Percentiles rank a stretch among this genome's conserved stretches.
Evolutionary conservation across 495 filamentous ascomycete genomes (phyloP).

Genomic region (Daldinia grandis): DNA sequence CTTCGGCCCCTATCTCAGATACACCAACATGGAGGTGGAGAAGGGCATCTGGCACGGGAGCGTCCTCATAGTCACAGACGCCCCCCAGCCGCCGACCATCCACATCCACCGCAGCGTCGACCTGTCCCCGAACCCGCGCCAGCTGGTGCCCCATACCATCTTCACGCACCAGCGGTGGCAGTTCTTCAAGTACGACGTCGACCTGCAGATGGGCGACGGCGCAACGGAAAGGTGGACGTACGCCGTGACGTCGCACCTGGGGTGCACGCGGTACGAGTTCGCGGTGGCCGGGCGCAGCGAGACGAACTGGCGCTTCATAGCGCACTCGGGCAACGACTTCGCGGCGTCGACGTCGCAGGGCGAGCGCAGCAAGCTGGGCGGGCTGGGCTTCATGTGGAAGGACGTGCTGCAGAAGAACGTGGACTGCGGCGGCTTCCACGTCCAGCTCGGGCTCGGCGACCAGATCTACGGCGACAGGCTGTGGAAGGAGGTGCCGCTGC

Average conservation of each 20-base stretch:
- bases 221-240: conserved; percentile 94
- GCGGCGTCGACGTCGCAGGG: conserved; percentile 82
- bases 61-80: conserved; percentile 82
- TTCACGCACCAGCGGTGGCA: conserved; percentile 90
- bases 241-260: conserved; percentile 94
- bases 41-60: conserved; percentile 86
- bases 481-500: conserved; percentile 92
- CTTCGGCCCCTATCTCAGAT: conserved; percentile 94
- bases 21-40: conserved; percentile 97
- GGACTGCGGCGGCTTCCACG: conserved; percentile 94
- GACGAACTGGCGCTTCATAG: conserved; percentile 95
- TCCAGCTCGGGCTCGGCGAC: conserved; percentile 88
- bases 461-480: conserved; percentile 96
- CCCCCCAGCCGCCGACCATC: conserved; percentile 93
- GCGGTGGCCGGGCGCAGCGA: conserved; percentile 92
- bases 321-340: conserved; percentile 96
- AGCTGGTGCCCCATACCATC: conserved; percentile 85
- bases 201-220: conserved; percentile 86
- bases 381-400: conserved; percentile 96
- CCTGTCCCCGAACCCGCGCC: conserved; percentile 90
- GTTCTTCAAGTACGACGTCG: conserved; percentile 95
- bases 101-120: conserved; percentile 93
- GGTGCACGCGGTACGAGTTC: conserved; percentile 97
- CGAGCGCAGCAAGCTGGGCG: conserved; percentile 84
- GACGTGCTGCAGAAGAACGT: conserved; percentile 97